Evolutionary conservation across 2,329 filamentous ascomycete genomes (phyloP).

Genomic region (Penicillium sp.): DNA sequence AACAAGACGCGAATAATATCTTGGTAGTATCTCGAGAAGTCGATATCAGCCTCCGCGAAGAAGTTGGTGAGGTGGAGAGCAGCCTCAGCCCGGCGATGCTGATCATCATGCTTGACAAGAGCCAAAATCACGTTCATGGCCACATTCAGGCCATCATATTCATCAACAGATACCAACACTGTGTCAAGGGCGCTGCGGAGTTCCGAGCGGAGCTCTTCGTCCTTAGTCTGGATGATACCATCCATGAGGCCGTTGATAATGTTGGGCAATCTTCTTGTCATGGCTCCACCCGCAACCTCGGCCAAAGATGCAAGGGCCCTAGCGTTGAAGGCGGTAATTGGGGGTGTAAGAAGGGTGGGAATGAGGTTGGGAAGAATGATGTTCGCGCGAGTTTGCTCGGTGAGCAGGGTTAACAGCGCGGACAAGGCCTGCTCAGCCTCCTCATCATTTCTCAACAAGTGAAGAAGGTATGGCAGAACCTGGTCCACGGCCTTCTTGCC

Average conservation of each 20-base stretch:
- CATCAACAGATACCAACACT: slow-evolving; percentile 88
- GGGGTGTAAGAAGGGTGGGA: slow-evolving; percentile 83
- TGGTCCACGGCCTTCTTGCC: slow-evolving; percentile 95
- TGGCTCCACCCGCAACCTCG: slow-evolving; percentile 82
- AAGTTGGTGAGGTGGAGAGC: slow-evolving; percentile 81
- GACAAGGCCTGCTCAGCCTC: slow-evolving; percentile 90
- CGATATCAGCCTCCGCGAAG: slow-evolving; percentile 75
- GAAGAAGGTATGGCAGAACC: slow-evolving; percentile 88
- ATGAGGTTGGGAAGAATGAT: slow-evolving; percentile 96
- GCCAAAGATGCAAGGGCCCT: slow-evolving; percentile 89
- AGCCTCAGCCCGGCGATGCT: slow-evolving; percentile 75
- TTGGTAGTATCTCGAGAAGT: slow-evolving; percentile 94
- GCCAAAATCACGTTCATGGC: slow-evolving; percentile 90
- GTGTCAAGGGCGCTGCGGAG: slow-evolving; percentile 81
- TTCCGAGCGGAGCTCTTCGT: slow-evolving; percentile 71
- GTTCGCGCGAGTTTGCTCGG: slow-evolving; percentile 89
- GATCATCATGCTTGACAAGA: slow-evolving; percentile 89
- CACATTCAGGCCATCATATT: slow-evolving; percentile 92
- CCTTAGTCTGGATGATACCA: slow-evolving; percentile 72
- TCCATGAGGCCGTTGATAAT: slow-evolving; percentile 96
- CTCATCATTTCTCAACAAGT: slow-evolving; percentile 78
- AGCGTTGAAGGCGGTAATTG: slow-evolving; percentile 93
- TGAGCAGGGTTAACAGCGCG: slow-evolving; percentile 88
- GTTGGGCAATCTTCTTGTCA: slow-evolving; percentile 84
- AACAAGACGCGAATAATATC: slow-evolving; percentile 89